A percentile compares a stretch with the other conserved stretches of the same genome.
Evolutionary conservation across 805 yeast genomes (phyloP).

Genomic region (Saccharomyces kudriavzevii): DNA sequence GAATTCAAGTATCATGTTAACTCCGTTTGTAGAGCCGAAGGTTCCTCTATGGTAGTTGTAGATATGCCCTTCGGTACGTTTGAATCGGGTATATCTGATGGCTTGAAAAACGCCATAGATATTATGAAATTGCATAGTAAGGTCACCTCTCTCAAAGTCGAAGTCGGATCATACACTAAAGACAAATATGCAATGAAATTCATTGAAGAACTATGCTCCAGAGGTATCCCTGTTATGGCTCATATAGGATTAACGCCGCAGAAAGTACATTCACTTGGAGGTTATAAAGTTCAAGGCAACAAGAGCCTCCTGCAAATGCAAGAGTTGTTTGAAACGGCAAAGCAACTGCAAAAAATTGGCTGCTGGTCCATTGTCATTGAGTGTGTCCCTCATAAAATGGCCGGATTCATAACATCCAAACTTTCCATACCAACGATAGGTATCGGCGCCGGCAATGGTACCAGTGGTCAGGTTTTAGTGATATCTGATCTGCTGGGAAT

Average conservation of each 20-base stretch:
- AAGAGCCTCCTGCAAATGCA: conserved; percentile 44
- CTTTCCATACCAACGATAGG: conserved; percentile 80
- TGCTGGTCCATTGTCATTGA: conserved; percentile 70
- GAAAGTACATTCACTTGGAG: conserved; percentile 67
- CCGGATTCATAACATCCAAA: conserved; percentile 50
- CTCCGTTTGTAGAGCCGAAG: conserved; percentile 68
- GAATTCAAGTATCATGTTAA: conserved; percentile 71
- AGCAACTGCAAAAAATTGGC: conserved; percentile 65
- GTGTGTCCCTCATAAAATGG: conserved; percentile 74
- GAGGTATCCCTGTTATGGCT: conserved; percentile 86
- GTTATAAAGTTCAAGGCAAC: conserved; percentile 81
- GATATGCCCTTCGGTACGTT: conserved; percentile 88
- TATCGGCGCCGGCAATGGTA: conserved; percentile 83
- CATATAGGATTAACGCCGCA: conserved; percentile 94
- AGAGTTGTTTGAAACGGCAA: conserved; percentile 56
- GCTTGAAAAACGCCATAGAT: conserved; percentile 61
- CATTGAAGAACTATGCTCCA: conserved; percentile 45
- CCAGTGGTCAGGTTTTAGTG: conserved; percentile 87
- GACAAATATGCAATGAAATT: conserved; percentile 43
- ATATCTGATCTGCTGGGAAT: conserved; percentile 77
- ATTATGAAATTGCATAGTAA: conserved; percentile 23
- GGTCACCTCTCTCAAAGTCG: conserved; percentile 48
- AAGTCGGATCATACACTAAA: conserved; percentile 49
- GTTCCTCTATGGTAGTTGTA: conserved; percentile 59
- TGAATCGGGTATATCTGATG: conserved; percentile 57